Evolutionary conservation across 805 yeast genomes (phyloP).

Genomic region (Saccharomycopsis malanga): DNA sequence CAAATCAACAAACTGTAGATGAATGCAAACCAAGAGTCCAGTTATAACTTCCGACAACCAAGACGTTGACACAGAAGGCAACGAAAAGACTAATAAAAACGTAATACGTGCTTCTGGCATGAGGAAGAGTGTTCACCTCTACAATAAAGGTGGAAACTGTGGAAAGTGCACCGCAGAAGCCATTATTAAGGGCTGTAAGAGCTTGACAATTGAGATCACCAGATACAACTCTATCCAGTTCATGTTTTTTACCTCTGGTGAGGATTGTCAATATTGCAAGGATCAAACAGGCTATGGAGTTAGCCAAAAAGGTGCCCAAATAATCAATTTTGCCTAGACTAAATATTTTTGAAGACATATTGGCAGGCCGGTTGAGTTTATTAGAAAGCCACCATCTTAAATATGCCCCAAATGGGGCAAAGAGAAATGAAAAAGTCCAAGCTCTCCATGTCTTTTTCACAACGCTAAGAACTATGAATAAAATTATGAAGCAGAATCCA

Average conservation of each 20-base stretch:
- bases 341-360: not conserved
- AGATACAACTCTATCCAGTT: conserved; percentile 23
- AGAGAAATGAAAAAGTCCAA: conserved; percentile 63
- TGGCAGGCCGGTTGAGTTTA: conserved; percentile 34
- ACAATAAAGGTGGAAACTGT: conserved; percentile 74
- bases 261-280: conserved; percentile 39
- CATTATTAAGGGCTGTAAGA: conserved; percentile 48
- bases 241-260: conserved; percentile 35
- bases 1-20: conserved; percentile 2
- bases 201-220: conserved; percentile 41
- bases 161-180: conserved; percentile 64
- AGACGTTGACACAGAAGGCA: conserved; percentile 43
- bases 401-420: conserved; percentile 68
- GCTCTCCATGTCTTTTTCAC: conserved; percentile 39
- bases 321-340: conserved; percentile 27
- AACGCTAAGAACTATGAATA: conserved; percentile 24
- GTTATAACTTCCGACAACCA: conserved; percentile 63
- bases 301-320: conserved; percentile 44
- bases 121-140: conserved; percentile 44
- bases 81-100: conserved; percentile 39
- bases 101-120: conserved; percentile 41
- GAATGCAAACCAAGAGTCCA: conserved; percentile 43
- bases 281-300: conserved; percentile 40
- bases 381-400: conserved; percentile 49
- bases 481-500: conserved; percentile 24